Percentiles rank a stretch among this genome's conserved stretches.
Evolutionary conservation across 495 filamentous ascomycete species (phyloP).

Genomic region (Penicillium fimorum): DNA sequence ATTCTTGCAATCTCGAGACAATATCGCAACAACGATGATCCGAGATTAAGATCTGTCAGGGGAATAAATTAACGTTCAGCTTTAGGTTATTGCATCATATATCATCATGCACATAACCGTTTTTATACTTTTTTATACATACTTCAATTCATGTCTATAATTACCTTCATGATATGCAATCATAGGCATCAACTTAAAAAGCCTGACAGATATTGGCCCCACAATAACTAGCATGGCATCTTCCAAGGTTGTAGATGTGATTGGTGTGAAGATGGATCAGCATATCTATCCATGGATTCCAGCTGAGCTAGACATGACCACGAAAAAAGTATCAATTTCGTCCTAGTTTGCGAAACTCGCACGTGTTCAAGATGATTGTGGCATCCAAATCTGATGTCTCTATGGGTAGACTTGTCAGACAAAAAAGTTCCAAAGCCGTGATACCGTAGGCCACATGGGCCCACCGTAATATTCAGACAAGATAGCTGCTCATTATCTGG

Average conservation of each 20-base stretch:
- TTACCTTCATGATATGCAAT: too few relatives aligned
- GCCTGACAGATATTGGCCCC: not conserved
- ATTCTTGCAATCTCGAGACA: constrained; percentile 23
- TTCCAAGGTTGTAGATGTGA: not conserved
- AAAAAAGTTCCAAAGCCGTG: too few relatives aligned
- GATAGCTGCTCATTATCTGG: too few relatives aligned
- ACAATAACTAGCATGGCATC: not conserved
- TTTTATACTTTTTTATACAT: not conserved
- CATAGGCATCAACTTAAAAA: not conserved
- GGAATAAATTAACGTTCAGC: constrained; percentile 5
- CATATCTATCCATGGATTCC: constrained; percentile 1
- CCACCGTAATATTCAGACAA: too few relatives aligned
- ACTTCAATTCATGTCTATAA: too few relatives aligned
- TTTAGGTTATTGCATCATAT: constrained; percentile 26
- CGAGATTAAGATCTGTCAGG: constrained; percentile 18
- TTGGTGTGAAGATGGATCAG: constrained; percentile 4
- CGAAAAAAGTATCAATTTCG: too few relatives aligned
- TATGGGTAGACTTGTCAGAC: too few relatives aligned
- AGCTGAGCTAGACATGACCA: not conserved
- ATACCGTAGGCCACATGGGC: too few relatives aligned
- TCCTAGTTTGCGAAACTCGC: too few relatives aligned
- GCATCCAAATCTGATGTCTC: too few relatives aligned
- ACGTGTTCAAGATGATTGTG: too few relatives aligned
- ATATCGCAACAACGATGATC: constrained; percentile 18
- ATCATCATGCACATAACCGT: not conserved